phyloP scores from a whole-genome alignment of 352 stramenopile genomes.

The Pythium folliculosum region DNA sequence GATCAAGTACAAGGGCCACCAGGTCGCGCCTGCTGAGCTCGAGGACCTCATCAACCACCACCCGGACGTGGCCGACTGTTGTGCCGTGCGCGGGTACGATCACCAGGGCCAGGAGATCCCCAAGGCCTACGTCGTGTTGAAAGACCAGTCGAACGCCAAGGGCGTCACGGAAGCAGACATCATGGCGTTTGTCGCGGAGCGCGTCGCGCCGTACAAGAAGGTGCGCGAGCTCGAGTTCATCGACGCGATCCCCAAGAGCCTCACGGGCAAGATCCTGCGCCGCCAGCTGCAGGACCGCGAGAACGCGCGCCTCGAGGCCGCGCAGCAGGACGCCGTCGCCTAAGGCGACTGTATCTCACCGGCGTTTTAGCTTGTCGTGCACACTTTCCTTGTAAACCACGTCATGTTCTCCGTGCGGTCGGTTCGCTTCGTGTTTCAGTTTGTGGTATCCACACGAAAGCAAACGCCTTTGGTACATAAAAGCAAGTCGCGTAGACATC shows the following conservation, averaged over 20 bases:
- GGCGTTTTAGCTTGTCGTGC: too few relatives aligned
- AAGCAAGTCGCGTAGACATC: too few relatives aligned
- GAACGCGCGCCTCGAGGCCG: conserved; percentile 15
- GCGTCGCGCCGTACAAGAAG: conserved; percentile 84
- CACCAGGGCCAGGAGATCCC: conserved; percentile 83
- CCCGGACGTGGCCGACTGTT: conserved; percentile 43
- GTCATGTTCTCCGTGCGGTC: too few relatives aligned
- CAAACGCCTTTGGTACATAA: too few relatives aligned
- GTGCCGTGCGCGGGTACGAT: conserved; percentile 54
- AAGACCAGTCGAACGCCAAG: conserved; percentile 35
- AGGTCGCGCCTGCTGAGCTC: conserved; percentile 91
- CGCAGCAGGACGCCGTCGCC: conserved; percentile 4
- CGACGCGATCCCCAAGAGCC: conserved; percentile 83
- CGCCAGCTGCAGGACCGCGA: conserved; percentile 48
- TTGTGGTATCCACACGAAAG: too few relatives aligned
- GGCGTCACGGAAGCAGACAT: conserved; percentile 40
- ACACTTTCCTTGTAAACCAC: too few relatives aligned
- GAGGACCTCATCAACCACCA: conserved; percentile 91
- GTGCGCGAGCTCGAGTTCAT: conserved; percentile 80
- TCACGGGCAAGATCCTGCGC: conserved; percentile 86
- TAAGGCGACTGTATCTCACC: not conserved
- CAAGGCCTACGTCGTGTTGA: conserved; percentile 90
- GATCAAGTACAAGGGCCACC: conserved; percentile 95
- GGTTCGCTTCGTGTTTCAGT: too few relatives aligned
- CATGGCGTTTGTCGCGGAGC: conserved; percentile 70